Conservation (phyloP, 441 rosid genomes). For the Aleurites moluccanus region DNA sequence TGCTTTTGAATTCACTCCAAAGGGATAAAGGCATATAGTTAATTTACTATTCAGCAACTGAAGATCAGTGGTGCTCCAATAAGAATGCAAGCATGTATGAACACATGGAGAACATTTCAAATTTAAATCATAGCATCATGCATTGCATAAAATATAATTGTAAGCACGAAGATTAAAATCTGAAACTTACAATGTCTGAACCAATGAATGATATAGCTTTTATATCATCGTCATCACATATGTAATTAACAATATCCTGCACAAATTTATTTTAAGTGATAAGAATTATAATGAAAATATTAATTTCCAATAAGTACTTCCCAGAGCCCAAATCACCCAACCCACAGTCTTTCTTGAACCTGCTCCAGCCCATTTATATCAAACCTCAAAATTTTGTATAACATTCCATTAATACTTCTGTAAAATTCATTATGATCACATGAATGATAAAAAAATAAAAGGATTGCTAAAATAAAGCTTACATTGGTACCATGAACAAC, state of each 20-base stretch:
- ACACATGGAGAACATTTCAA: neutral
- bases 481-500: constrained; percentile 54
- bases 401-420: constrained; percentile 4
- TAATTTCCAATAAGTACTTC: neutral
- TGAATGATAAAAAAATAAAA: constrained; percentile 8
- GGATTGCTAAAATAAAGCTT: constrained; percentile 11
- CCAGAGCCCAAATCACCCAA: constrained; percentile 1
- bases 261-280: constrained; percentile 1
- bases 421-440: constrained; percentile 1
- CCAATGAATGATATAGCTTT: constrained; percentile 30
- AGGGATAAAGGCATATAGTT: neutral
- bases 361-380: neutral
- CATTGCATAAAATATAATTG: neutral
- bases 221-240: constrained; percentile 33
- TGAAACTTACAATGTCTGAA: constrained; percentile 25
- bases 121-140: neutral
- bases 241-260: constrained; percentile 31
- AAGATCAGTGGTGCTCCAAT: neutral
- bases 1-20: neutral
- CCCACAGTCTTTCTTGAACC: neutral
- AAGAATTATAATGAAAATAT: neutral
- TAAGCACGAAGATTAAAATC: neutral
- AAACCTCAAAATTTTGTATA: neutral
- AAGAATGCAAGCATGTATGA: constrained; percentile 8
- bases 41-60: neutral